phyloP scores from a whole-genome alignment of 202 grass and related monocot species.

The Cymbopogon flexuosus region DNA sequence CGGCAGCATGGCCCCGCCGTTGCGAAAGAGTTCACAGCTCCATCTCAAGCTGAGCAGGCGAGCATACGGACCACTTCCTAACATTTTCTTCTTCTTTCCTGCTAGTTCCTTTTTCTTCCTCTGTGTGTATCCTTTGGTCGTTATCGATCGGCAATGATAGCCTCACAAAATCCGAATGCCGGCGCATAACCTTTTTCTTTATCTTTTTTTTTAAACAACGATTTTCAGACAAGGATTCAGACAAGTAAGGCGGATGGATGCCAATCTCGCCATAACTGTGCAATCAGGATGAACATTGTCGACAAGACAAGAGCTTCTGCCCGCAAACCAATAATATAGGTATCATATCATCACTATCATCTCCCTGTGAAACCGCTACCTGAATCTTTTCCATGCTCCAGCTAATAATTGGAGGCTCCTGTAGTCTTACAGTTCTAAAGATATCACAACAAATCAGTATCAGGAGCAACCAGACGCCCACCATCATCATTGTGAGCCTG shows the following conservation, averaged over 20 bases:
- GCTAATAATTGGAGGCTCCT: conserved; percentile 13
- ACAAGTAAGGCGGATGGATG: neutral
- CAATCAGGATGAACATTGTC: neutral
- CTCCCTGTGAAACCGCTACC: neutral
- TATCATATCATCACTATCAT: neutral
- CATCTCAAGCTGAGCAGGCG: no score
- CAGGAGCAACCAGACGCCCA: neutral
- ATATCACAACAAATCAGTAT: neutral
- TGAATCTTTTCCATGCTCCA: conserved; percentile 18
- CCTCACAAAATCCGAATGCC: no score
- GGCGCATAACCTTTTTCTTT: no score
- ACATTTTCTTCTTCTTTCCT: no score
- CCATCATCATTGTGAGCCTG: conserved; percentile 38
- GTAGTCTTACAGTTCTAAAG: conserved; percentile 12
- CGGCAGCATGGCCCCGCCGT: no score
- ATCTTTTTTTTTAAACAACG: no score
- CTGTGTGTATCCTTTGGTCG: no score
- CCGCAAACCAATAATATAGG: neutral
- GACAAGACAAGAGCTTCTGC: neutral
- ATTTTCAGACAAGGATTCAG: neutral
- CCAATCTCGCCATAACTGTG: neutral
- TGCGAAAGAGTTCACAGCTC: no score
- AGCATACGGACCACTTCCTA: no score
- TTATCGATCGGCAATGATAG: no score
- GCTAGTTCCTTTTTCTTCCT: no score